phyloP scores from a whole-genome alignment of 176 grass and related monocot species.

The Eleusine indica region DNA sequence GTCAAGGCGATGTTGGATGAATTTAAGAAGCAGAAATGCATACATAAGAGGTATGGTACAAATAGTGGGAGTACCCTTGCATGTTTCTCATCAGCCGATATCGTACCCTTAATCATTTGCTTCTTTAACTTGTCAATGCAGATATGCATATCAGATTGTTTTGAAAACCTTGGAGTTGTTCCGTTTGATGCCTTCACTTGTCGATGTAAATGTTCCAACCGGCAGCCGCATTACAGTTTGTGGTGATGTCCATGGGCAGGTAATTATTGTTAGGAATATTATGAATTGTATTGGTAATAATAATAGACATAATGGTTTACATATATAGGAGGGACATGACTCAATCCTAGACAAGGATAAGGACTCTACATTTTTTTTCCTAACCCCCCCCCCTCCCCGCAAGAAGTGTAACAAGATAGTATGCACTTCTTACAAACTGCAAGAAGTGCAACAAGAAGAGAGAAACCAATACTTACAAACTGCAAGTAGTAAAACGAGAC shows the following conservation, averaged over 20 bases:
- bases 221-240: conserved; percentile 74
- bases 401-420: too few relatives aligned
- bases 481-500: too few relatives aligned
- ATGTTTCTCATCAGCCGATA: background rate
- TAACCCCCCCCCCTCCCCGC: too few relatives aligned
- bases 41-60: conserved; percentile 70
- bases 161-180: conserved; percentile 63
- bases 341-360: too few relatives aligned
- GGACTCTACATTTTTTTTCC: too few relatives aligned
- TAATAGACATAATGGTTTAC: too few relatives aligned
- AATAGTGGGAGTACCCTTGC: background rate
- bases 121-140: conserved; percentile 14
- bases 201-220: conserved; percentile 69
- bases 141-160: conserved; percentile 75
- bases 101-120: background rate
- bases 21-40: conserved; percentile 72
- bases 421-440: too few relatives aligned
- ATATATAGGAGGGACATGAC: too few relatives aligned
- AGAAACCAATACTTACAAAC: too few relatives aligned
- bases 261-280: conserved; percentile 30
- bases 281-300: too few relatives aligned
- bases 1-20: conserved; percentile 83
- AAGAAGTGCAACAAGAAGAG: too few relatives aligned
- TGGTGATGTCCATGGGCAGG: conserved; percentile 96
- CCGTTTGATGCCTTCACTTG: conserved; percentile 72